Base-by-base conservation (phyloP, 1,139 yeast species). In the Magnusiomyces sp. region DNA sequence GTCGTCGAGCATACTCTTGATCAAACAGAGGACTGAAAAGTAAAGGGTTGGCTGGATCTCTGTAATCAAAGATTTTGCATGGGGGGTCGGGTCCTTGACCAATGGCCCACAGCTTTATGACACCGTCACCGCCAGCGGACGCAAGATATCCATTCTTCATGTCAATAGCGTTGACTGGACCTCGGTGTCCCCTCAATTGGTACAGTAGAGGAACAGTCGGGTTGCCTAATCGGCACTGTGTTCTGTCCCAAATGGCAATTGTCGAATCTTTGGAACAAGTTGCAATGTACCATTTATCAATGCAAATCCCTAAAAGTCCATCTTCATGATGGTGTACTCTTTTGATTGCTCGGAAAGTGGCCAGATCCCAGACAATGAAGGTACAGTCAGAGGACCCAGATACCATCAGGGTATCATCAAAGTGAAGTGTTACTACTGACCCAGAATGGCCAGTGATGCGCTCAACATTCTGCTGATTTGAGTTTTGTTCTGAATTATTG, bases 351-450 rank as follows among this genome's bases (percentile, higher is more conserved):
- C 50, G 50, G 39, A 59, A 58, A 23, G 55, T 53, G 0, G 57
- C 56, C 39, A 62, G 45, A 33, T 59, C 58, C 70, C 71, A 68
- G 4, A 68, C 55, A 36, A 66, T 65, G 53, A 64, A 59, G 5
- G 70, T 56, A 13, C 57, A 53, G 50, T 68, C 72, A 34, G 67
- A 62, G 10, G 71, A 67, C 5, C 72, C 72, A 1, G 69, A 58
- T 6, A 67, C 61, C 60, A 68, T 56, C 31, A 64, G 47, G n/a
- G 53, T 36, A n/a, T 56, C 57, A 53, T 67, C 71, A 34, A 60
- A 58, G 31, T 64, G 59, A 10, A 68, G 48, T 49, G 70, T 66
- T 32, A 68, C 54, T 2, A 68, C 63, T 1, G 71, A 67, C 10
- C 69, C 69, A 0, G 58, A 52, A 50, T 68, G 71, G 17, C 50